Evolutionary conservation across 768 basidiomycete genomes (phyloP), one percentile per base, ranked within the genome.

Genomic region (Cystofilobasidium macerans): DNA sequence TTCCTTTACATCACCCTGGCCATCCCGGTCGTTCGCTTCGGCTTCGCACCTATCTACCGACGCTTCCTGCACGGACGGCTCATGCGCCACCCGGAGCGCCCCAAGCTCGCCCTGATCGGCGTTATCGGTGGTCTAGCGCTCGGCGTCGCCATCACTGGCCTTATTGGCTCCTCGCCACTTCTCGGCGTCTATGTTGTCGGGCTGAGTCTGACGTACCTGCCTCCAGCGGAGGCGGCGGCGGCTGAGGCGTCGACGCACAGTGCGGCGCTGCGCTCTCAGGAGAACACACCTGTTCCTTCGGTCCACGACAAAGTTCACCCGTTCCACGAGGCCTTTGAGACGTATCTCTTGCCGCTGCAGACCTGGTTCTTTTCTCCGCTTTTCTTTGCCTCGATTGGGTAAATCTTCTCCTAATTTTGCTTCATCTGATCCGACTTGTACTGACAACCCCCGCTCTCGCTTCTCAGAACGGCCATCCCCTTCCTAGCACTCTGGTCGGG

Each of bases 311-410:
- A 51, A 6, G 20, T 26, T 5, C 35, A 47, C 54, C 51, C 53
- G 13, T 57, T 64, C 26, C 38, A 57, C n/a, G 63, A 40, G 33
- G 45, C 66, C 24, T 68, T 47, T 32, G 70, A 77, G 12, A 43
- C 57, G 1, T 75, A 78, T 64, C 68, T 83, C 61, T 65, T 69
- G 53, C 79, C 79, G 20, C 48, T 80, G 22, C 75, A 80, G 58
- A 69, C 76, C 51, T 72, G 73, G 51, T 69, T 86, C 40, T 76
- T 86, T 30, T 78, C 80, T 0, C 85, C 86, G 1, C 72, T 86
- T 2, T 86, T 86, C 78, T 86, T 86, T 68, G 82, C 74, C 8
- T 83, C 83, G 42, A 84, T 86, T 53, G 85, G 85, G 47, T 42
- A 32, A 9, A 65, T 82, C 0, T 82, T 43, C 71, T 80, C 13